Evolutionary conservation across 441 rosid genomes (phyloP), one percentile per base, ranked within the genome.

Genomic region (Pelargonium cotyledonis): DNA sequence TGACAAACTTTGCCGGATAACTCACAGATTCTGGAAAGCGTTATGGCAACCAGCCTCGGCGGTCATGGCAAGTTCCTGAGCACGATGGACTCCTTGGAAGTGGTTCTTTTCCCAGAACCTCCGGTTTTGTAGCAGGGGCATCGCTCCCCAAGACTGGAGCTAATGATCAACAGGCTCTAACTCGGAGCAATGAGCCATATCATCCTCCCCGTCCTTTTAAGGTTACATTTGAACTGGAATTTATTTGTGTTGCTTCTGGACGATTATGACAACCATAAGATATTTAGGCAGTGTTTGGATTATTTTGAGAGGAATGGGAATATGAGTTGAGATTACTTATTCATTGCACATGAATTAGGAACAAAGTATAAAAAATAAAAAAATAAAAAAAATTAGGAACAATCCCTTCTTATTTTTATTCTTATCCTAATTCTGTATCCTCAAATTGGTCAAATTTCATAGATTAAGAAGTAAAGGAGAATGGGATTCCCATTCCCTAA

Each of bases 51-150:
- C 98, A 86, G 79, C 72, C 96, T 74, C 84, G 95, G 75, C 86
- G 87, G 70, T 76, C 92, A 66, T 83, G 91, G 97, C 97, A 92
- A 80, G 84, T 77, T 78, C 83, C 92, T 2, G 99, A 89, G 85
- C 96, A 92, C 80, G 99, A 95, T 73, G 99, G 99, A 65, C 98
- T 95, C 77, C 86, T 95, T 61, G 99, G 99, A 41, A 92, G 97
- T 80, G 99, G 99, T 57, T 88, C 92, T 78, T 90, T 92, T 68
- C 92, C 94, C 18, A 85, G 91, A 78, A 85, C 96, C 44, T 76
- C 99, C 63, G 97, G 90, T 70, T 84, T 72, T 78, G 76, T 80
- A 44, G 75, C 88, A 11, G 96, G 92, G 68, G 44, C 90, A 70
- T 75, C 91, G 31, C 87, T 80, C 74, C 78, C 91, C 67, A 95